A percentile compares a stretch with the other conserved stretches of the same genome.
Evolutionary conservation across 2,329 filamentous ascomycete species (phyloP).

Genomic region (Aspergillus sclerotialis): DNA sequence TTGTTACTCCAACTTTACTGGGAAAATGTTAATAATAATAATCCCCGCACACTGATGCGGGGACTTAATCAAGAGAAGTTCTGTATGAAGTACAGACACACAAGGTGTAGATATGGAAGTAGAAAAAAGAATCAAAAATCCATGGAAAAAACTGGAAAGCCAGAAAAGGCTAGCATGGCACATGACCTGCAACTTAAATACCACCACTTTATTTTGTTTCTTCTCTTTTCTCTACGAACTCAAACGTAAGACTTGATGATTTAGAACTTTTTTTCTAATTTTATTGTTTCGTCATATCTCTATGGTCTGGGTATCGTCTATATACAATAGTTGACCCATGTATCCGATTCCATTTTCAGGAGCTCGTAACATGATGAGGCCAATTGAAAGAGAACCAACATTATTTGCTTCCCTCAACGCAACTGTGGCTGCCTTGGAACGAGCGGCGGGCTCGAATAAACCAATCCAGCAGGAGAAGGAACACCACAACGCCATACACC

Average conservation of each 20-base stretch:
- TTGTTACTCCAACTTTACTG: too few relatives aligned
- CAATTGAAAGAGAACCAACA: not conserved
- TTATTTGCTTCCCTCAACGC: conserved; percentile 3
- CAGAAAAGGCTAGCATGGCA: not conserved
- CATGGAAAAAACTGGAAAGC: not conserved
- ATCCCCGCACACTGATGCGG: too few relatives aligned
- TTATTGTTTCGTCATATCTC: conserved; percentile 4
- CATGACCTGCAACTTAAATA: not conserved
- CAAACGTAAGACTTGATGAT: too few relatives aligned
- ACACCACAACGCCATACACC: conserved; percentile 26
- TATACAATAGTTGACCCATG: conserved; percentile 3
- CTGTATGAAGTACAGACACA: too few relatives aligned
- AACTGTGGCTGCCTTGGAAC: conserved; percentile 17
- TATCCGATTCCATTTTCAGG: not conserved
- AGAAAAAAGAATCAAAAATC: too few relatives aligned
- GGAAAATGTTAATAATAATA: too few relatives aligned
- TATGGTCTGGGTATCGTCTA: conserved; percentile 6
- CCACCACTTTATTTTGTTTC: not conserved
- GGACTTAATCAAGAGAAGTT: too few relatives aligned
- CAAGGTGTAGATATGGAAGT: too few relatives aligned
- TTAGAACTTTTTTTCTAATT: conserved; percentile 2
- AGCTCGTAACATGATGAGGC: not conserved
- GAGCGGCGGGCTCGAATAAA: conserved; percentile 22
- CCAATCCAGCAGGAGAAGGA: conserved; percentile 31
- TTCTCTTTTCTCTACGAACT: not conserved